Conservation (phyloP, 495 filamentous ascomycete species). For the Immersiella caudata region DNA sequence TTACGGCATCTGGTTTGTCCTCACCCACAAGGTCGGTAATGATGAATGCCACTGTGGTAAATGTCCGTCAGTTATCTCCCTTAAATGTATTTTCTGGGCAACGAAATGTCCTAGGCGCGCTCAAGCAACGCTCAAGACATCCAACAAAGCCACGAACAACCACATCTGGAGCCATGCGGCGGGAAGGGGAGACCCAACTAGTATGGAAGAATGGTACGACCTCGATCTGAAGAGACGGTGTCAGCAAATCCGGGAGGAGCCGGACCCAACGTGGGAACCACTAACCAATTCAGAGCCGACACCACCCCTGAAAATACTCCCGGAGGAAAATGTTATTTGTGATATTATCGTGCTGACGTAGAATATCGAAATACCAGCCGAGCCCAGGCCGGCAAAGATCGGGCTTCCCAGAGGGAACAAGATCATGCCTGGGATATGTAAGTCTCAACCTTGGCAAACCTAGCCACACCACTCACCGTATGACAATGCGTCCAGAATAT, state of each 20-base stretch:
- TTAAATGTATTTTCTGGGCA: too few species aligned
- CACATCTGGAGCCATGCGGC: too few species aligned
- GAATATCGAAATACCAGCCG: conserved; percentile 97
- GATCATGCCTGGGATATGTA: conserved; percentile 71
- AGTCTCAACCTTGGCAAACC: conserved; percentile 15
- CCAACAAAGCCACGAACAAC: too few species aligned
- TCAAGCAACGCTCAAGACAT: too few species aligned
- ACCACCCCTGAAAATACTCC: conserved; percentile 87
- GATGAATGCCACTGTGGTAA: conserved; percentile 90
- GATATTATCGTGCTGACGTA: conserved; percentile 96
- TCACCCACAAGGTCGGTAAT: conserved; percentile 78
- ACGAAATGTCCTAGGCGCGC: too few species aligned
- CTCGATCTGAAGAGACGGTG: conserved; percentile 66
- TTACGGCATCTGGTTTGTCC: conserved; percentile 78
- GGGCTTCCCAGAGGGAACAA: conserved; percentile 86
- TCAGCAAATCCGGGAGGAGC: background rate
- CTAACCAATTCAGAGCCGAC: conserved; percentile 93
- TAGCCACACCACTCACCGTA: conserved; percentile 63
- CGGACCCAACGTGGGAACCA: background rate
- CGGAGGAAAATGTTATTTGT: conserved; percentile 87
- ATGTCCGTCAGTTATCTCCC: too few species aligned
- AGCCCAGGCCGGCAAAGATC: conserved; percentile 78
- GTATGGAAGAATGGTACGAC: conserved; percentile 97
- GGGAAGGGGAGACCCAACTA: too few species aligned
- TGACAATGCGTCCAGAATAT: conserved; percentile 90